A percentile compares a stretch with the other conserved stretches of the same genome.
Conservation (phyloP, 352 stramenopile species). For the Phytophthora capsici region DNA sequence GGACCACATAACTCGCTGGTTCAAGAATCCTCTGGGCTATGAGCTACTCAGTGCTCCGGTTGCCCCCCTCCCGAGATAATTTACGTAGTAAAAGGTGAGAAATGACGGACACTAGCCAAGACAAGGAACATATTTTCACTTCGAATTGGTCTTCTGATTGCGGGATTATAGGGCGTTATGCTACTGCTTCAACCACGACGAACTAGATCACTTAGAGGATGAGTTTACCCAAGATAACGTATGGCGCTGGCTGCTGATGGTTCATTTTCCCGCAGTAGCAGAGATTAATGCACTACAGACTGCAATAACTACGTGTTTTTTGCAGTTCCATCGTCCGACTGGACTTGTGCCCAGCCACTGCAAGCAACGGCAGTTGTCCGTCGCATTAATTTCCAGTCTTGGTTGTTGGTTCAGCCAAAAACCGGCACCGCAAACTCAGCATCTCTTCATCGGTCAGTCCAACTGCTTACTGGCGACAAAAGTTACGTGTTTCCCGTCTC, state of each 20-base stretch:
- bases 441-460: not conserved
- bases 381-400: not conserved
- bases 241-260: slow-evolving; percentile 1
- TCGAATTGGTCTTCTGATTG: not conserved
- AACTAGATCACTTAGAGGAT: slow-evolving; percentile 11
- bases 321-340: not conserved
- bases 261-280: slow-evolving; percentile 1
- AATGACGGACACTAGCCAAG: no score
- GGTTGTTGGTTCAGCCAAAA: slow-evolving; percentile 1
- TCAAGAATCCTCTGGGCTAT: slow-evolving; percentile 33
- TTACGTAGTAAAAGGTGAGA: not conserved
- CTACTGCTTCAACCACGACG: slow-evolving; percentile 19
- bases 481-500: slow-evolving; percentile 8
- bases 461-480: not conserved
- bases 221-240: slow-evolving; percentile 2
- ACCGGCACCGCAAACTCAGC: not conserved
- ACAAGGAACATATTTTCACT: not conserved
- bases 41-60: slow-evolving; percentile 23
- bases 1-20: slow-evolving; percentile 17
- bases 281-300: not conserved
- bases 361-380: not conserved
- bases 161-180: not conserved
- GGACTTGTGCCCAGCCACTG: not conserved
- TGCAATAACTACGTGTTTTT: not conserved
- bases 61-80: slow-evolving; percentile 25